These are phyloP conservation scores for Theobroma cacao DNA, from an alignment of 345 rosid genomes.

Conservation along the genomic window DNA sequence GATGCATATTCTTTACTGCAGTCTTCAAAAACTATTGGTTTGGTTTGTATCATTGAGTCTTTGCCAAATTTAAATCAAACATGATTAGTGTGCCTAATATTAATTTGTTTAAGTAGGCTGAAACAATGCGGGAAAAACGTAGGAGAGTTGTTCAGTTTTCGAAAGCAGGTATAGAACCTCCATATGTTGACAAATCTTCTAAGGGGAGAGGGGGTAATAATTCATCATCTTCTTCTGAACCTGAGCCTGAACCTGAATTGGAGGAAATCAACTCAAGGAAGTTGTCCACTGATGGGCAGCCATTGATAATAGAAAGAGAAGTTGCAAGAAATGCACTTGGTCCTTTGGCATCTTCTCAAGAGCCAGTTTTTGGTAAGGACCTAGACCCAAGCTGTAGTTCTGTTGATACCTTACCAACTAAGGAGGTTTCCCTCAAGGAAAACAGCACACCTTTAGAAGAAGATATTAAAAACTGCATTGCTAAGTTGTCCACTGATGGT, in stretches of 20 bases:
- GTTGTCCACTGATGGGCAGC: no score
- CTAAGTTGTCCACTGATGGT: slow-evolving; percentile 9
- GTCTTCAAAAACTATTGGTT: slow-evolving; percentile 60
- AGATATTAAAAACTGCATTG: slow-evolving; percentile 7
- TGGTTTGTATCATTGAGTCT: slow-evolving; percentile 43
- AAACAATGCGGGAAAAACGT: slow-evolving; percentile 59
- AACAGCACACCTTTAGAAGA: slow-evolving; percentile 9
- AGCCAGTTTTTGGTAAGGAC: slow-evolving; percentile 15
- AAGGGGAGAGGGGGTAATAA: slow-evolving; percentile 16
- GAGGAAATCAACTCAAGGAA: background rate
- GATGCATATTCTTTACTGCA: slow-evolving; percentile 57
- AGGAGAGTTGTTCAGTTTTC: slow-evolving; percentile 52
- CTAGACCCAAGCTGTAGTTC: slow-evolving; percentile 8
- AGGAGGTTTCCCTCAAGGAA: slow-evolving; percentile 25
- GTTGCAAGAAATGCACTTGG: slow-evolving; percentile 8
- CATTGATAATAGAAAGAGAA: slow-evolving; percentile 17
- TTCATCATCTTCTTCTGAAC: slow-evolving; percentile 9
- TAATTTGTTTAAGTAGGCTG: slow-evolving; percentile 39
- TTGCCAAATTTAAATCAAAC: slow-evolving; percentile 2
- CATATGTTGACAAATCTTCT: slow-evolving; percentile 23
- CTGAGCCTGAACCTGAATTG: slow-evolving; percentile 24
- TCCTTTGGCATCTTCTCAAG: slow-evolving; percentile 18
- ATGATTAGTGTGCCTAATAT: background rate
- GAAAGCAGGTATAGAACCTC: slow-evolving; percentile 53
- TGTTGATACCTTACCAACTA: slow-evolving; percentile 21